These are phyloP conservation scores for Epicoccum nigrum DNA, from an alignment of 2,329 filamentous ascomycete species.

Conservation along the genomic window DNA sequence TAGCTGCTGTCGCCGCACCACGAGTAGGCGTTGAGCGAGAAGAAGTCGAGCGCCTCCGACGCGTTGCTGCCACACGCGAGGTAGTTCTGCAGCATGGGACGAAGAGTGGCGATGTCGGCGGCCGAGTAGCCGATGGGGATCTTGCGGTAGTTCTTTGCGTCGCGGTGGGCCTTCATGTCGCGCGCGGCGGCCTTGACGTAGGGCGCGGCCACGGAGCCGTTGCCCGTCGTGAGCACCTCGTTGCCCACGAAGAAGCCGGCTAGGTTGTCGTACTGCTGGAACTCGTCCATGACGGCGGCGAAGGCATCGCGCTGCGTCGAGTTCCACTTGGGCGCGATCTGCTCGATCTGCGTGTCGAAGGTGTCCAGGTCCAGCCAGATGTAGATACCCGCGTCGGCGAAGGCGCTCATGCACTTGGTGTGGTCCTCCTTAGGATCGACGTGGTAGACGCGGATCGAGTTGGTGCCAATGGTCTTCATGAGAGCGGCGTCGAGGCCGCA, in stretches of 20 bases:
- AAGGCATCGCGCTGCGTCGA: slow-evolving; percentile 72
- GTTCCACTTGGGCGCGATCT: slow-evolving; percentile 73
- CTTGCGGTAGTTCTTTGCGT: slow-evolving; percentile 75
- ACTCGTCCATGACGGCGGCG: slow-evolving; percentile 75
- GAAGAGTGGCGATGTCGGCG: slow-evolving; percentile 76
- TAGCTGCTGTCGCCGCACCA: slow-evolving; percentile 59
- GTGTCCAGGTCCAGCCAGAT: slow-evolving; percentile 83
- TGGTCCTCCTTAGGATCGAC: slow-evolving; percentile 76
- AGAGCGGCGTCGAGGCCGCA: slow-evolving; percentile 75
- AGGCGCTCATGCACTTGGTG: slow-evolving; percentile 78
- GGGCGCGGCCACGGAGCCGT: slow-evolving; percentile 69
- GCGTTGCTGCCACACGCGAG: slow-evolving; percentile 76
- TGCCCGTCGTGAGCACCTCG: slow-evolving; percentile 71
- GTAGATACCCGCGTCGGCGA: slow-evolving; percentile 75
- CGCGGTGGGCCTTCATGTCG: slow-evolving; percentile 82
- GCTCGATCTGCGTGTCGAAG: slow-evolving; percentile 67
- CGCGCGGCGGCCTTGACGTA: slow-evolving; percentile 82
- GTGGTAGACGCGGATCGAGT: slow-evolving; percentile 87
- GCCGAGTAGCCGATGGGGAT: slow-evolving; percentile 89
- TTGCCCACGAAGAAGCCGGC: slow-evolving; percentile 83
- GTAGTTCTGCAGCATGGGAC: slow-evolving; percentile 73
- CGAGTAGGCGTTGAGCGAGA: slow-evolving; percentile 83
- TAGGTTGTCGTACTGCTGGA: slow-evolving; percentile 78
- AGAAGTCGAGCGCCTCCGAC: slow-evolving; percentile 77
- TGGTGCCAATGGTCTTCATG: slow-evolving; percentile 82